Base-by-base conservation (phyloP, 2,329 filamentous ascomycete species). In the Fusarium oligoseptatum region DNA sequence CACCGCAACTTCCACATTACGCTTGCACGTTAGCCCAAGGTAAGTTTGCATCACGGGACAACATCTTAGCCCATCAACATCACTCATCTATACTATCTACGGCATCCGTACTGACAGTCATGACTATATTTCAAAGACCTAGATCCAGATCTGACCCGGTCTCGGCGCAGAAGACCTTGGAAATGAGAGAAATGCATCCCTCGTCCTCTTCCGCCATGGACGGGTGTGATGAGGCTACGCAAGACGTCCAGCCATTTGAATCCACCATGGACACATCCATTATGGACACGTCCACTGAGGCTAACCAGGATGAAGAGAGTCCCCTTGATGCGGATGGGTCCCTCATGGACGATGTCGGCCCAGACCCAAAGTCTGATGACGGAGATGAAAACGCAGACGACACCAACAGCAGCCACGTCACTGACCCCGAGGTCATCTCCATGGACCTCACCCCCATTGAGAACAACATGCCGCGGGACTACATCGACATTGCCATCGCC, bases 361-460 rank as follows among this genome's bases (percentile, higher is more conserved):
- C 57, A 14, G 45, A n/a, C 27, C 20, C 22, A 29, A 32, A 63
- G 37, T 37, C 64, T 41, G 10, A 32, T 6, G 20, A 50, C 17
- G 6, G 20, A 15, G 20, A 52, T 12, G 24, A 24, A n/a, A 22
- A 56, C 14, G 17, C 36, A 48, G 22, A 22, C 36, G 48, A 24
- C 22, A 24, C 24, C 29, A 24, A 14, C 29, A 62, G 57, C 37
- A 62, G 57, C 37, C n/a, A 41, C 34, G 20, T 1, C 14, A 12
- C 37, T 11, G 22, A 29, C 9, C 4, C 3, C 24, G 32, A 36
- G 20, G 36, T 37, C 14, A 60, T 32, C 32, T 58, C 34, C 4
- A 22, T 74, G 17, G 43, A 72, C 24, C 75, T 75, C 36, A 76
- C 60, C 1, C 56, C 74, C 4, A 60, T 74, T 10, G 74, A 78